Evolutionary conservation across 2,329 filamentous ascomycete species (phyloP), one percentile per base, ranked within the genome.

Genomic region (Diaporthe velutina): DNA sequence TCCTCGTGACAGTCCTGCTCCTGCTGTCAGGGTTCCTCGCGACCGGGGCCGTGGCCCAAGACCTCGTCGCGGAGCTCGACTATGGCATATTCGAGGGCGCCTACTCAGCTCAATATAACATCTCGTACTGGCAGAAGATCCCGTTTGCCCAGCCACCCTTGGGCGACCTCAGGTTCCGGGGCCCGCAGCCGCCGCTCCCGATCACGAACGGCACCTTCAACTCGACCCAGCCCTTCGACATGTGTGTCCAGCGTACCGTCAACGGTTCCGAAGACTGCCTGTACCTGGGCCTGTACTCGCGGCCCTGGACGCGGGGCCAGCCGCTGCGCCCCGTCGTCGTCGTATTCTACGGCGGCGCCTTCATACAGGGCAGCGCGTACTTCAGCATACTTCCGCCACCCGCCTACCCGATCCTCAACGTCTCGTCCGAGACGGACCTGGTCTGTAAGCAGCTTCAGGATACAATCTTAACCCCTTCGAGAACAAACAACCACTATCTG

Each of bases 331-430:
- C 91, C 0, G 90, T 93, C 0, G 85, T 93, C 0, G 86, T 92
- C 4, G 86, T 87, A 4, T 92, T 91, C 79, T 91, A 90, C 79
- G 91, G 91, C 70, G 91, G 91, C 17, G 91, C 85, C 2, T 93
- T 90, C 82, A 89, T 92, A 68, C 83, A 89, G 79, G 91, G 90
- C 10, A 85, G 85, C 40, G 90, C 88, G 0, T 86, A 83, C 50
- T 90, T 92, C 78, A 81, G 80, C 9, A 83, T 92, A n/a, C n/a
- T n/a, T 10, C 90, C 90, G 5, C 90, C 91, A 3, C 82, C 86
- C 0, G 88, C 85, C 1, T 92, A 89, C 78, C 91, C 90, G 0
- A 84, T 91, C 5, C 83, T 93, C 4, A 91, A 92, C 77, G 88
- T 87, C 4, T 89, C 86, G 35, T 77, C 79, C 1, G 75, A 80